A percentile compares a stretch with the other conserved stretches of the same genome.
These are phyloP conservation scores for Loxodes magnus DNA, from an alignment of 73 alveolate genomes.

Conservation along the genomic window DNA sequence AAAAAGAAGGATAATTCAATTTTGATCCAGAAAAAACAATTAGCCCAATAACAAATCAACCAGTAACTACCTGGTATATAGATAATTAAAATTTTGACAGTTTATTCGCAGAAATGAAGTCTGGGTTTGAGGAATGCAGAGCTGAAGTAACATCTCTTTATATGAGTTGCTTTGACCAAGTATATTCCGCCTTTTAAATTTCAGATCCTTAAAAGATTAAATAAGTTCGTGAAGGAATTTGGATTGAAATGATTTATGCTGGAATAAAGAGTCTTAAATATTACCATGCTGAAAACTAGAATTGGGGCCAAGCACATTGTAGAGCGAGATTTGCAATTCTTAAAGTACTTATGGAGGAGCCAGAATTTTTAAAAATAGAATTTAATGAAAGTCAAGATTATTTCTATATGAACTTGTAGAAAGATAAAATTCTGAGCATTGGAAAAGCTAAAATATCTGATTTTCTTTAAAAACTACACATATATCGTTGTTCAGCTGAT, in stretches of 20 bases:
- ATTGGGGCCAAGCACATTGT: conserved; percentile 75
- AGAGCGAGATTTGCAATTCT: conserved; percentile 49
- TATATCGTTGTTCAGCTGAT: conserved; percentile 24
- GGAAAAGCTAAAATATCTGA: conserved; percentile 1
- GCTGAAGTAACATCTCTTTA: conserved; percentile 84
- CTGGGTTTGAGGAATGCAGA: conserved; percentile 91
- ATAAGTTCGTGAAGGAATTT: conserved; percentile 45
- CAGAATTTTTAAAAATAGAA: background rate
- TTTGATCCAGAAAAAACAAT: conserved; percentile 49
- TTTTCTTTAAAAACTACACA: conserved; percentile 11
- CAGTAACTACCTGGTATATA: conserved; percentile 56
- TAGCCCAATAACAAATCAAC: conserved; percentile 79
- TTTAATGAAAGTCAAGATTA: conserved; percentile 8
- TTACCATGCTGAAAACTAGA: conserved; percentile 49
- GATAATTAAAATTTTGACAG: conserved; percentile 80
- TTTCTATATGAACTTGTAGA: background rate
- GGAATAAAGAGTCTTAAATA: conserved; percentile 49
- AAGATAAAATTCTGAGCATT: background rate
- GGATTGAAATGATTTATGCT: conserved; percentile 54
- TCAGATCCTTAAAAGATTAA: conserved; percentile 39
- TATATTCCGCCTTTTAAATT: conserved; percentile 60
- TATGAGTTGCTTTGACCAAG: conserved; percentile 66
- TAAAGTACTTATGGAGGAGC: conserved; percentile 25
- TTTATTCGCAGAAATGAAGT: conserved; percentile 66
- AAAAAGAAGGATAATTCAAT: conserved; percentile 54